Base-by-base conservation (phyloP, 2,329 filamentous ascomycete species). In the Capronia epimyces region DNA sequence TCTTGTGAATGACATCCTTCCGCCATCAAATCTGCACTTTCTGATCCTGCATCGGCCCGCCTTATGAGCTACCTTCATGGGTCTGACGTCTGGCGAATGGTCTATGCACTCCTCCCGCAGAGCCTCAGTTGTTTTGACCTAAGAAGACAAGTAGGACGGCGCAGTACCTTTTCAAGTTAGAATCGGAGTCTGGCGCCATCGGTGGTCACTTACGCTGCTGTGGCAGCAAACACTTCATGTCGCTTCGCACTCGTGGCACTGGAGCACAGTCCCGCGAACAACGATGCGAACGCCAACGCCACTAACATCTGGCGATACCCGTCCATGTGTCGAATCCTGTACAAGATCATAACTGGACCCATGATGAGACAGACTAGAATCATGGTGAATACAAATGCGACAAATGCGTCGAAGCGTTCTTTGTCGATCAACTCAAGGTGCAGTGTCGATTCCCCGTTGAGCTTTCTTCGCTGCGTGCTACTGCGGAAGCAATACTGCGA, bases 101-200 rank as follows among this genome's bases (percentile, higher is more conserved):
- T n/a, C n/a, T n/a, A n/a, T n/a, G 7, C 13, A 9, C 29, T n/a
- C 3, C 29, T 9, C 29, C 3, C n/a, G 8, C 24, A 43, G 24
- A 27, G 8, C 36, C n/a, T 22, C 39, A 37, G 29, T 18, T 27
- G 2, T 51, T 48, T 18, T 56, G 53, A 10, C 22, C 29, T 10
- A 41, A 40, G 20, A 56, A 52, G 18, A 56, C 43, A 7, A 56
- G 24, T 15, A 56, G 42, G 3, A 56, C 53, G 3, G 49, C 53
- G 16, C 53, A 52, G 25, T 56, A 52, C 16, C 53, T 52, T n/a
- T 15, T 25, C 8, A 36, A n/a, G 22, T 46, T 36, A 49, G 36
- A 7, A 7, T 16, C 20, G 10, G 36, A 5, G 2, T n/a, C n/a
- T 25, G 7, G 8, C 2, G 22, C 20, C 5, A 21, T n/a, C n/a